Evolutionary conservation across 2,329 filamentous ascomycete species (phyloP).

Genomic region (Penicillium sp.): DNA sequence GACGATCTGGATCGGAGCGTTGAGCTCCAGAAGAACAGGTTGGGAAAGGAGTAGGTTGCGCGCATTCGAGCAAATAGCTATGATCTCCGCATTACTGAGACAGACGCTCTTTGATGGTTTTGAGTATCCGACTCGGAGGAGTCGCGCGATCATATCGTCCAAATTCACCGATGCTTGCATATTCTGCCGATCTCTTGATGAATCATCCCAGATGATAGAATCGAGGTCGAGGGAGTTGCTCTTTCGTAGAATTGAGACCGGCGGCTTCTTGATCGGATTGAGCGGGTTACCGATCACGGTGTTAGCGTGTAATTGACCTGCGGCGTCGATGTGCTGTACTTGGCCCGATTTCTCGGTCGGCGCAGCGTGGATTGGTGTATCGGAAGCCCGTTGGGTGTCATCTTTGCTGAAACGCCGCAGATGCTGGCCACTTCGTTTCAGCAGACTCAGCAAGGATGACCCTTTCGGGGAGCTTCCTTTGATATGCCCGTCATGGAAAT

Average conservation of each 20-base stretch:
- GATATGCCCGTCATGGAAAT: neutral
- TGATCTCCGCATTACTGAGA: constrained; percentile 8
- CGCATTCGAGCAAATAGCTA: constrained; percentile 6
- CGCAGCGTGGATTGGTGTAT: neutral
- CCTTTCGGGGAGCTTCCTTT: constrained; percentile 7
- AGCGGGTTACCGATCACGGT: neutral
- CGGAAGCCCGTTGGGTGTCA: neutral
- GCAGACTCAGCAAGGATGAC: constrained; percentile 3
- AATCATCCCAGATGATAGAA: constrained; percentile 23
- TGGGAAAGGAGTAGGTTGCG: constrained; percentile 12
- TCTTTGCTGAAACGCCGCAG: constrained; percentile 15
- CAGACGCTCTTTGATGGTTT: constrained; percentile 11
- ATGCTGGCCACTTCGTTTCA: constrained; percentile 15
- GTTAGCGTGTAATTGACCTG: neutral
- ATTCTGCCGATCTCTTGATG: constrained; percentile 24
- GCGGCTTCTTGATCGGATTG: neutral
- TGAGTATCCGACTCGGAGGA: constrained; percentile 4
- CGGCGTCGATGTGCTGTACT: neutral
- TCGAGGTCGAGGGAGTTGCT: constrained; percentile 18
- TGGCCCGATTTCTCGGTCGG: constrained; percentile 9
- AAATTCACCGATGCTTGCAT: constrained; percentile 11
- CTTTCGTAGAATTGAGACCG: constrained; percentile 18
- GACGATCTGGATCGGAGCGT: constrained; percentile 13
- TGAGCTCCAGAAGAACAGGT: constrained; percentile 4
- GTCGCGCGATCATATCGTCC: constrained; percentile 4